These are phyloP conservation scores for Fonsecaea nubica DNA, from an alignment of 2,329 filamentous ascomycete species.

Conservation along the genomic window DNA sequence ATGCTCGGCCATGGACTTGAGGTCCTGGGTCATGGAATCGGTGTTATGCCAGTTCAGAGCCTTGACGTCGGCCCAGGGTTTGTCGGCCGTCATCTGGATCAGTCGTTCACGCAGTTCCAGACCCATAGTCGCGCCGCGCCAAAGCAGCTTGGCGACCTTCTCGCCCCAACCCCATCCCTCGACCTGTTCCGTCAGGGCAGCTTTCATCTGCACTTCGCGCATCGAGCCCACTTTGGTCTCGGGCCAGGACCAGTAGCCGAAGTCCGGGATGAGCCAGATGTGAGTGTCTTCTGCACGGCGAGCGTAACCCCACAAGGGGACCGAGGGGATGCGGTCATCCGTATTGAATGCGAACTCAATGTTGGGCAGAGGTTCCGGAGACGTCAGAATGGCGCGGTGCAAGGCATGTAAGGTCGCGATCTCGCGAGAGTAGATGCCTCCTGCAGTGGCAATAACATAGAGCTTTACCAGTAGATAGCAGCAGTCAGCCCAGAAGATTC, in stretches of 20 bases:
- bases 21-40: conserved; percentile 49
- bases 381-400: conserved; percentile 55
- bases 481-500: conserved; percentile 3
- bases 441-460: conserved; percentile 46
- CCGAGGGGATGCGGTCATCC: conserved; percentile 51
- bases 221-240: conserved; percentile 55
- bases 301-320: conserved; percentile 54
- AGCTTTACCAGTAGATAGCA: conserved; percentile 36
- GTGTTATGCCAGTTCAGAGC: conserved; percentile 51
- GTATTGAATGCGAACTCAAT: conserved; percentile 59
- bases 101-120: conserved; percentile 49
- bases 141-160: conserved; percentile 57
- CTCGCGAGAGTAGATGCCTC: conserved; percentile 43
- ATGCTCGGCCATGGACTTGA: conserved; percentile 59
- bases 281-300: conserved; percentile 48
- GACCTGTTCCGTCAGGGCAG: conserved; percentile 24
- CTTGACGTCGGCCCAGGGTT: conserved; percentile 57
- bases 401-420: conserved; percentile 56
- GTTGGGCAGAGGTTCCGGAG: conserved; percentile 52
- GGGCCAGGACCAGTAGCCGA: conserved; percentile 62
- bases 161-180: conserved; percentile 32
- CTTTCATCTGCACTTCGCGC: conserved; percentile 48
- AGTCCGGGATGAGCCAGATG: conserved; percentile 61
- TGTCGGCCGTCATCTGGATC: conserved; percentile 47
- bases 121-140: conserved; percentile 55